Percentiles rank a stretch among this genome's conserved stretches.
Conservation (phyloP, 148 eudicot species). For the Cornus suecica region DNA sequence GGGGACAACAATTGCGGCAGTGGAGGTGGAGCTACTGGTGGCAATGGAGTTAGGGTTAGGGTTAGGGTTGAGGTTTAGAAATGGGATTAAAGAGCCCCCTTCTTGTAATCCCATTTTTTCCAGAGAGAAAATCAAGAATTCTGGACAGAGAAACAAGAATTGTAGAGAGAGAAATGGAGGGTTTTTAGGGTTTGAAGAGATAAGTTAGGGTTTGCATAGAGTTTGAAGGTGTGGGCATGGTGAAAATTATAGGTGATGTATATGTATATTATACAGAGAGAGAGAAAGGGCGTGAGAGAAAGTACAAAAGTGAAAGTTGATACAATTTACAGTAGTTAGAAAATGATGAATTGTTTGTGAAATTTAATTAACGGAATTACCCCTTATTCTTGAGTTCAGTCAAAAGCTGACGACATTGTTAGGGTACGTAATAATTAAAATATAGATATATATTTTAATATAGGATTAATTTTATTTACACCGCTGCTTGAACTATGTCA, state of each 20-base stretch:
- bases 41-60: slow-evolving; percentile 20
- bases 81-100: slow-evolving; percentile 43
- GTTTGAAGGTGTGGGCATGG: not conserved
- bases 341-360: not conserved
- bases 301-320: too few species aligned
- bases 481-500: too few species aligned
- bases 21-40: slow-evolving; percentile 14
- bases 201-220: not conserved
- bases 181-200: not conserved
- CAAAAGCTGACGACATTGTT: too few species aligned
- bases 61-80: slow-evolving; percentile 40
- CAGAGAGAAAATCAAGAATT: not conserved
- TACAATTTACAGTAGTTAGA: not conserved
- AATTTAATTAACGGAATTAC: too few species aligned
- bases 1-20: slow-evolving; percentile 18
- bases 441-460: too few species aligned
- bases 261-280: too few species aligned
- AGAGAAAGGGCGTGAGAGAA: too few species aligned
- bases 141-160: not conserved
- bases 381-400: too few species aligned
- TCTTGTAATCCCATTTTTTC: too few species aligned
- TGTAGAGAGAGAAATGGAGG: not conserved
- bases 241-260: too few species aligned
- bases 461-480: too few species aligned
- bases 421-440: too few species aligned